These are phyloP conservation scores for Paraglomus occultum DNA, from an alignment of 192 early-diverging fungal species.

Conservation along the genomic window DNA sequence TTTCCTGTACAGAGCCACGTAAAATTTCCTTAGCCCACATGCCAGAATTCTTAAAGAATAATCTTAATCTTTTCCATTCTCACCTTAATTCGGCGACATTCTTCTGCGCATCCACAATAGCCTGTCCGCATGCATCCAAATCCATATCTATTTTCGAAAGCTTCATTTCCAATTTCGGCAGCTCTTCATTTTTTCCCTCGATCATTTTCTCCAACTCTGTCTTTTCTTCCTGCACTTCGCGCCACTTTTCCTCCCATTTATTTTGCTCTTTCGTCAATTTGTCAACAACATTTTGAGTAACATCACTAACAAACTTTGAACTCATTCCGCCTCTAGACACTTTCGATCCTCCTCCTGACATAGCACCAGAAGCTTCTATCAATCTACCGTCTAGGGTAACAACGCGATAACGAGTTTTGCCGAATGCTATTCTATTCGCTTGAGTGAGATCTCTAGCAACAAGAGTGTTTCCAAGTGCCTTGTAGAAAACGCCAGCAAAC, in stretches of 20 bases:
- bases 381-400: conserved; percentile 92
- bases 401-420: conserved; percentile 79
- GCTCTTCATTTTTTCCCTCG: conserved; percentile 49
- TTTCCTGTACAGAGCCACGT: conserved; percentile 30
- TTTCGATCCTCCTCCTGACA: conserved; percentile 86
- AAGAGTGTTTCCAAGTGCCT: conserved; percentile 81
- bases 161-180: conserved; percentile 58
- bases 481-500: conserved; percentile 84
- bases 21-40: background rate
- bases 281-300: conserved; percentile 51
- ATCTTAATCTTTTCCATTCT: background rate
- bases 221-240: conserved; percentile 47
- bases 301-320: conserved; percentile 65
- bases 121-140: conserved; percentile 59
- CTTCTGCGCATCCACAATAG: conserved; percentile 66
- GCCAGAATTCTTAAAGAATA: background rate
- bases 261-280: conserved; percentile 59
- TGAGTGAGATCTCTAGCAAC: conserved; percentile 79
- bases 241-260: conserved; percentile 53
- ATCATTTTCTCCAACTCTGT: conserved; percentile 42
- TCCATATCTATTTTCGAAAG: conserved; percentile 74
- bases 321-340: conserved; percentile 86
- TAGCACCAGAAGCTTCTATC: conserved; percentile 88
- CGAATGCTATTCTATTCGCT: conserved; percentile 88
- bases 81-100: conserved; percentile 60